A percentile compares a stretch with the other conserved stretches of the same genome.
Evolutionary conservation across 148 eudicot species (phyloP).

Genomic region (Persicaria tinctoria): DNA sequence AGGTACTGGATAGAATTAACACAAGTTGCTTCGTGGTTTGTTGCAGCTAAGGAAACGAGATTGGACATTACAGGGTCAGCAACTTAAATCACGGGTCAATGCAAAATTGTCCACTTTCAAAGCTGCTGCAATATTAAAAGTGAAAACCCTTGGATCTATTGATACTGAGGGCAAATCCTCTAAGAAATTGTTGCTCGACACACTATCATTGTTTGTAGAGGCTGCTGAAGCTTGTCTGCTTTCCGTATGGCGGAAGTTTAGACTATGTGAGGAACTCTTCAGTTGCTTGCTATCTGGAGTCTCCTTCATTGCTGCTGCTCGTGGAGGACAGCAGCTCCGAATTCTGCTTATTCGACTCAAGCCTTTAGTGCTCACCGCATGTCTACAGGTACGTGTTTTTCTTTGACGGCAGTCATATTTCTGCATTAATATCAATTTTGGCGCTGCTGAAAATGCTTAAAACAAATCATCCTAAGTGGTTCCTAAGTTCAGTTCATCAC

Average conservation of each 20-base stretch:
- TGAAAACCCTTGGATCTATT: conserved; percentile 51
- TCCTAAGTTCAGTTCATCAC: neutral
- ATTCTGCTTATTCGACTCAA: conserved; percentile 88
- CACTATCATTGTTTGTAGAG: conserved; percentile 72
- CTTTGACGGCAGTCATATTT: neutral
- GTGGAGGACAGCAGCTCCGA: conserved; percentile 81
- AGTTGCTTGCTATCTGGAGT: conserved; percentile 77
- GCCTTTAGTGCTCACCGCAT: conserved; percentile 73
- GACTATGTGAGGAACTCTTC: conserved; percentile 85
- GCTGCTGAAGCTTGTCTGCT: conserved; percentile 82
- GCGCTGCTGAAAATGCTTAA: neutral
- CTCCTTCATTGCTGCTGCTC: conserved; percentile 66
- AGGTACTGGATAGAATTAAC: neutral
- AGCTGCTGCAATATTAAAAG: conserved; percentile 59
- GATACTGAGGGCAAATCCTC: conserved; percentile 68
- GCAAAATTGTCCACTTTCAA: conserved; percentile 65
- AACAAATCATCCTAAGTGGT: neutral
- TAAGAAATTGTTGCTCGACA: conserved; percentile 63
- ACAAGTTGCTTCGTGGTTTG: conserved; percentile 11
- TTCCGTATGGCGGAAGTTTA: conserved; percentile 82
- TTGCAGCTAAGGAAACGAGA: conserved; percentile 88
- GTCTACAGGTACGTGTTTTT: conserved; percentile 56
- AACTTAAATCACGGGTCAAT: conserved; percentile 65
- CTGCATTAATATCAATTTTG: conserved; percentile 7
- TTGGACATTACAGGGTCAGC: conserved; percentile 78